phyloP scores from a whole-genome alignment of 1,139 yeast species.

The Geotrichum fermentans region DNA sequence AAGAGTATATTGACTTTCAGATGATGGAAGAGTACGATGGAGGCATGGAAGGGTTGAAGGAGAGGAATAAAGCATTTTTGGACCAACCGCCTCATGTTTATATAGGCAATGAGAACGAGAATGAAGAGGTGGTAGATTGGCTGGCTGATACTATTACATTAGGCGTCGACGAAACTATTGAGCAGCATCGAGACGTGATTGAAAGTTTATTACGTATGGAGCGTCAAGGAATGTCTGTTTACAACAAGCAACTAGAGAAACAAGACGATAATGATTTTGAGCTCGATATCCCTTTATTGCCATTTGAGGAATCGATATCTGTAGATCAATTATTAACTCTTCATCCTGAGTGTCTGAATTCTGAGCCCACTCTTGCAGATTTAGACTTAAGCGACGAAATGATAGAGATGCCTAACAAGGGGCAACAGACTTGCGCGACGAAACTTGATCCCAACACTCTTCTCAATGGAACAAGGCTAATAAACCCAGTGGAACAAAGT shows the following conservation, averaged over 20 bases:
- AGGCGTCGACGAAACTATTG: conserved; percentile 5
- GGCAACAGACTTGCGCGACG: no score
- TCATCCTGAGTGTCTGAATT: background rate
- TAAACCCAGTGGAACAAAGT: no score
- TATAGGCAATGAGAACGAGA: no score
- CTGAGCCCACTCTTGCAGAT: conserved; percentile 13
- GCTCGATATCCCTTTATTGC: conserved; percentile 4
- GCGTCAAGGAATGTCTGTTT: background rate
- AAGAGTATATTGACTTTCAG: background rate
- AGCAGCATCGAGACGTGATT: conserved; percentile 1
- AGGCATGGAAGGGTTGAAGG: background rate
- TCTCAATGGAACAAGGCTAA: no score
- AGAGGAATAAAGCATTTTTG: no score
- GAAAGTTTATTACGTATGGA: conserved; percentile 1
- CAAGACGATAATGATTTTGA: background rate
- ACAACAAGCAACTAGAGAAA: background rate
- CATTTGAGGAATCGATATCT: background rate
- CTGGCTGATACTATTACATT: background rate
- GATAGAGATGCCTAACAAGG: background rate
- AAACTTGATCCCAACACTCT: no score
- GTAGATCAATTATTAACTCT: background rate
- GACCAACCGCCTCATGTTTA: no score
- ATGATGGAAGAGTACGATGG: conserved; percentile 1
- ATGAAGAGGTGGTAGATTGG: no score
- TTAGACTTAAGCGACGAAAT: conserved; percentile 7